These are phyloP conservation scores for Sclerotinia minor DNA, from an alignment of 2,329 filamentous ascomycete genomes.

Conservation along the genomic window DNA sequence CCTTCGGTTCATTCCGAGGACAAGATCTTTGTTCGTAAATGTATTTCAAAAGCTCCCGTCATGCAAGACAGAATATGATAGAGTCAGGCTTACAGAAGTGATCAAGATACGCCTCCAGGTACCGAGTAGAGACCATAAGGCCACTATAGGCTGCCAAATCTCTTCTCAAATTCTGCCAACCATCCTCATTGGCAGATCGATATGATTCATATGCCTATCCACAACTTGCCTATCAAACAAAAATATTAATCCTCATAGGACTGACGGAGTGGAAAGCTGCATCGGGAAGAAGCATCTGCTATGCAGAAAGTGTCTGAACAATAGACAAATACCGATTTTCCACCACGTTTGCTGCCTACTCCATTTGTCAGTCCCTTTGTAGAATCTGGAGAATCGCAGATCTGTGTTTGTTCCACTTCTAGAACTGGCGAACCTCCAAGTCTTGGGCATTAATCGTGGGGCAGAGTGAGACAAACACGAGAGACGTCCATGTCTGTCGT, in stretches of 20 bases:
- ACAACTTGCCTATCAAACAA: neutral
- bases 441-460: neutral
- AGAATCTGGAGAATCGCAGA: conserved; percentile 1
- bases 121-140: neutral
- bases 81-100: neutral
- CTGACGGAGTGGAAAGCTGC: too few relatives aligned
- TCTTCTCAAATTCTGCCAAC: neutral
- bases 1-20: neutral
- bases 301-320: neutral
- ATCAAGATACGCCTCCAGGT: conserved; percentile 6
- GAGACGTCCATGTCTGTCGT: conserved; percentile 12
- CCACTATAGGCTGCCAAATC: neutral
- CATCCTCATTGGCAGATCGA: neutral
- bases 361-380: neutral
- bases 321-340: neutral
- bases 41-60: neutral
- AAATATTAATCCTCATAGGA: neutral
- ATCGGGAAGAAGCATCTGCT: neutral
- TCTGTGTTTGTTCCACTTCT: neutral
- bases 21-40: neutral
- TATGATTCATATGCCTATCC: neutral
- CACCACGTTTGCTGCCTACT: neutral
- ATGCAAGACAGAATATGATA: neutral
- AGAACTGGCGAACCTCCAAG: neutral
- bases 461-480: conserved; percentile 8